A percentile compares a stretch with the other conserved stretches of the same genome.
phyloP scores from a whole-genome alignment of 225 moss, liverwort and hornwort genomes.

The Pseudisothecium myosuroides region DNA sequence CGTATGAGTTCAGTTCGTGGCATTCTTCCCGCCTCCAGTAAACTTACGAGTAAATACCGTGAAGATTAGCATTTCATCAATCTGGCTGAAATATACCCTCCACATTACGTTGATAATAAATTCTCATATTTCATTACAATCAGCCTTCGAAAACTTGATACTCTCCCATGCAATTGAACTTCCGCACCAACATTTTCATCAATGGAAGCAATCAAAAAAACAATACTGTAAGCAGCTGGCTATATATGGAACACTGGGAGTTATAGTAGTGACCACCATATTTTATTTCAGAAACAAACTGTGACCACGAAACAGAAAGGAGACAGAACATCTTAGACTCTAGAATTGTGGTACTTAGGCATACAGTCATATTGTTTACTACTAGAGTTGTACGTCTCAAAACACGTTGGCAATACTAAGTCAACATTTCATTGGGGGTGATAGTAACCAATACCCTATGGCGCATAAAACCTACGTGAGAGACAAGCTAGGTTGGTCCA shows the following conservation, averaged over 20 bases:
- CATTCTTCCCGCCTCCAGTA: background rate
- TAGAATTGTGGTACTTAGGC: background rate
- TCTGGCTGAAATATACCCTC: background rate
- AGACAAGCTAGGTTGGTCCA: background rate
- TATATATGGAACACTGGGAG: background rate
- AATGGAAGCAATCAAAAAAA: background rate
- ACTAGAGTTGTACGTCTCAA: background rate
- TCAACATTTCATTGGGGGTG: background rate
- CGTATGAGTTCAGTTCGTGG: too few relatives aligned
- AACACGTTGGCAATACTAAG: too few relatives aligned
- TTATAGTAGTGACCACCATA: too few relatives aligned
- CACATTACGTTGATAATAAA: too few relatives aligned
- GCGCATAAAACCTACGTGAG: background rate
- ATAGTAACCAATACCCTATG: background rate
- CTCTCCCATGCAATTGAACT: background rate
- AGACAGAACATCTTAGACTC: background rate
- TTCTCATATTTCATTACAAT: background rate
- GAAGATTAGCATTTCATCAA: background rate
- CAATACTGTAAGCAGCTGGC: background rate
- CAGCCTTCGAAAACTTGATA: background rate
- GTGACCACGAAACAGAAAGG: background rate
- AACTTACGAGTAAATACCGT: background rate
- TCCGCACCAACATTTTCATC: background rate
- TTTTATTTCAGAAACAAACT: background rate
- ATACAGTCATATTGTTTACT: background rate